Base-by-base conservation (phyloP, 2,329 filamentous ascomycete genomes). In the Penicillium corylophilum region DNA sequence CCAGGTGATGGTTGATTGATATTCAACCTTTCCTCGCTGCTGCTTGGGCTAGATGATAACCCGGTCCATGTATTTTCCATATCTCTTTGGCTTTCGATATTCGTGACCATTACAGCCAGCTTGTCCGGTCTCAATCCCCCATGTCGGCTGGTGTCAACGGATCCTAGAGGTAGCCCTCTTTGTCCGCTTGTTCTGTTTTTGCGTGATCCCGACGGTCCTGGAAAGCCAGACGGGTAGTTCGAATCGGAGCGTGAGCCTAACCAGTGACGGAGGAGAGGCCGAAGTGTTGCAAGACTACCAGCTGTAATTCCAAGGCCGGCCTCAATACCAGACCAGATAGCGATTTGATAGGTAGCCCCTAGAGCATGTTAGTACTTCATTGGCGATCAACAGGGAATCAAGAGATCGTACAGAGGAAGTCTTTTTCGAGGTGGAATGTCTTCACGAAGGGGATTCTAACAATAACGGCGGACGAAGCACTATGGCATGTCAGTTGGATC, bases 211-310 rank as follows among this genome's bases (percentile, higher is more conserved):
- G 57, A 61, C 10, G 24, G 44, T 1, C 52, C 50, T 3, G 62
- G 62, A 22, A 64, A 62, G 0, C 62, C 60, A 7, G 59, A 50
- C 3, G 56, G 50, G 48, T 64, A 62, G 4, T 59, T 46, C n/a
- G 47, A 51, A 26, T 59, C 57, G 26, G 56, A 42, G 29, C 40
- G 42, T 3, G 61, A 59, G 15, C 65, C 62, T 12, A 62, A 55
- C 41, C 65, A 57, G 31, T 69, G 29, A 16, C 68, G 74, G 9
- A 80, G 64, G 0, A 81, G 70, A 0, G 79, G 79, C 2, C 77
- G 73, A 1, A 80, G 68, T 0, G 76, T 79, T 10, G 77, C 77
- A 13, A 79, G 69, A 55, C 71, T 75, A 4, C 71, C 76, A 9
- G 78, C 78, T 4, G 70, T 71, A 44, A 77, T 76, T 4, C 73